Evolutionary conservation across 1,139 yeast genomes (phyloP).

Genomic region (Yamadazyma friedrichii): DNA sequence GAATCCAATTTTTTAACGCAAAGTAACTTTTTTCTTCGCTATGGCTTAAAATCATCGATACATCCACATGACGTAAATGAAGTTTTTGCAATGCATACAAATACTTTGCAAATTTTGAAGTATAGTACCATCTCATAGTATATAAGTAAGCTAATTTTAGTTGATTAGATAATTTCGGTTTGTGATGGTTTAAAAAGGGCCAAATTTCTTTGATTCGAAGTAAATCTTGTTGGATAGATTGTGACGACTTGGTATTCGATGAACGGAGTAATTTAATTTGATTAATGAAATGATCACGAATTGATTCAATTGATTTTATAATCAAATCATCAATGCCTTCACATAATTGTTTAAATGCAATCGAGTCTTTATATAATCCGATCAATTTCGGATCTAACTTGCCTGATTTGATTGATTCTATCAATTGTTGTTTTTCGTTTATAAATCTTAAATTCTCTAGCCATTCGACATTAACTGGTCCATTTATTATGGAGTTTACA

Average conservation of each 20-base stretch:
- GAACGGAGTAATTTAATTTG: conserved; percentile 66
- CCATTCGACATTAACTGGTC: conserved; percentile 53
- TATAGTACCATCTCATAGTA: conserved; percentile 94
- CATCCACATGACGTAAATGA: conserved; percentile 52
- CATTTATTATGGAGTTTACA: conserved; percentile 46
- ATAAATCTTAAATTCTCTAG: conserved; percentile 57
- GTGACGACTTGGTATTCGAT: conserved; percentile 51
- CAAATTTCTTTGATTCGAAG: conserved; percentile 60
- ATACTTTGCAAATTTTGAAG: conserved; percentile 75
- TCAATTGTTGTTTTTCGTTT: conserved; percentile 54
- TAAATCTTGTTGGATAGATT: conserved; percentile 67
- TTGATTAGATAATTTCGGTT: conserved; percentile 70
- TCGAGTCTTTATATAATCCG: conserved; percentile 27
- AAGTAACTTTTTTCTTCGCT: conserved; percentile 29
- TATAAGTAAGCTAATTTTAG: conserved; percentile 75
- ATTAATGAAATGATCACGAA: conserved; percentile 63
- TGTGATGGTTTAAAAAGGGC: conserved; percentile 53
- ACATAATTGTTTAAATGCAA: conserved; percentile 35
- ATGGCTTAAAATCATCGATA: conserved; percentile 50
- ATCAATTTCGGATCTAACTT: conserved; percentile 12
- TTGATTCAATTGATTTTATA: conserved; percentile 64
- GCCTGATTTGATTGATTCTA: conserved; percentile 24
- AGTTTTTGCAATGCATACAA: conserved; percentile 70
- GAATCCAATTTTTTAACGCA: conserved; percentile 29
- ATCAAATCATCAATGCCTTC: conserved; percentile 42